Percentiles rank a stretch among this genome's conserved stretches.
phyloP scores from a whole-genome alignment of 1,139 yeast species.

The Lodderomyces metapsilosis region DNA sequence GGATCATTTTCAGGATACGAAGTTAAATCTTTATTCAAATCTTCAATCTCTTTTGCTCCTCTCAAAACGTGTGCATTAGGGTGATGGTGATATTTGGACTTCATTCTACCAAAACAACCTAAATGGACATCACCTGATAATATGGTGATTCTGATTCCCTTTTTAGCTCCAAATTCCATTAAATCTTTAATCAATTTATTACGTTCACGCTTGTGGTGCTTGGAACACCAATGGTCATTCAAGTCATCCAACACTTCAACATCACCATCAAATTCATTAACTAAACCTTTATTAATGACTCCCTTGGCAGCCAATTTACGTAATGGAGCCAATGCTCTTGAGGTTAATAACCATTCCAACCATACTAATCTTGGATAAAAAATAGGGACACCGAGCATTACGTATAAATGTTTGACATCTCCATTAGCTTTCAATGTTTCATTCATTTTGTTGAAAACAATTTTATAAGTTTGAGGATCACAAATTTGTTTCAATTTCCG shows the following conservation, averaged over 20 bases:
- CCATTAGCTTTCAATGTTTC: conserved; percentile 49
- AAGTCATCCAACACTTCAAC: conserved; percentile 89
- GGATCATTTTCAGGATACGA: conserved; percentile 65
- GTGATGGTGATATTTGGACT: conserved; percentile 54
- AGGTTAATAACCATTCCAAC: conserved; percentile 73
- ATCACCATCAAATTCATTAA: conserved; percentile 88
- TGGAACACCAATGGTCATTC: conserved; percentile 96
- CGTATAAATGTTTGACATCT: conserved; percentile 69
- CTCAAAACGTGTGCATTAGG: conserved; percentile 29
- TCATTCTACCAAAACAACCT: conserved; percentile 78
- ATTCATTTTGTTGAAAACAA: conserved; percentile 58
- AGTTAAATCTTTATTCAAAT: conserved; percentile 38
- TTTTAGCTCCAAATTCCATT: conserved; percentile 59
- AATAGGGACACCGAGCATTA: conserved; percentile 91
- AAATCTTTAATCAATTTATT: conserved; percentile 57
- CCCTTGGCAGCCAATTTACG: conserved; percentile 70
- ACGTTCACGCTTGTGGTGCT: conserved; percentile 76
- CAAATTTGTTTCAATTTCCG: conserved; percentile 63
- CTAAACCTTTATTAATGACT: conserved; percentile 62
- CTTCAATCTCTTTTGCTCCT: conserved; percentile 24
- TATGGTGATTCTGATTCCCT: conserved; percentile 75
- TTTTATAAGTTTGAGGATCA: conserved; percentile 53
- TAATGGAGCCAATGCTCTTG: conserved; percentile 61
- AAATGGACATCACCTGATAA: conserved; percentile 93
- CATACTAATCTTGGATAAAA: conserved; percentile 92